Base-by-base conservation (phyloP, 2,329 filamentous ascomycete genomes). In the Fusarium sp. region DNA sequence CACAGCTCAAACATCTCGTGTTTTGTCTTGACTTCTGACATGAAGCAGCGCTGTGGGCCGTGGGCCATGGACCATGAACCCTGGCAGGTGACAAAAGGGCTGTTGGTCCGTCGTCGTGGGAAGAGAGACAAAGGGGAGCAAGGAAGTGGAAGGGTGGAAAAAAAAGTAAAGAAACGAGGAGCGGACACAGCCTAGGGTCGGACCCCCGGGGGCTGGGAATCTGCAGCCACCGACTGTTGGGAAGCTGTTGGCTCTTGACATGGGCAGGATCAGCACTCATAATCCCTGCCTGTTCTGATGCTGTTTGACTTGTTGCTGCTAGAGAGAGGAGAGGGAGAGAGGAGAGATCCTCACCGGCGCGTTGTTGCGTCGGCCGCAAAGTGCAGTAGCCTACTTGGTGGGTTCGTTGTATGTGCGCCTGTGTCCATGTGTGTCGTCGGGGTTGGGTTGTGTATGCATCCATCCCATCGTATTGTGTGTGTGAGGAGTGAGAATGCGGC, bases 41-140 rank as follows among this genome's bases (percentile, higher is more conserved):
- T 68, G 62, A 58, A 59, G 62, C 54, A 66, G 62, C n/a, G 44
- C 36, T 46, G 67, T 64, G 67, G 67, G 55, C 27, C 58, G 67
- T 64, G 67, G 67, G 55, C 27, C 58, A 55, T 18, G 51, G 60
- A 62, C 27, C 58, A 55, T 18, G 51, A 58, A 62, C 64, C 54
- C 29, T 64, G 55, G 65, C 53, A 61, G 58, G 58, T 50, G 58
- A 42, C 64, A 61, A 58, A 64, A 31, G 58, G 67, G 63, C 62
- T 71, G 72, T 73, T 73, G 72, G 72, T 68, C 71, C 69, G 49
- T 64, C 61, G 58, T 51, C 38, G 61, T 65, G 69, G 68, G 59
- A 73, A 62, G 38, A 49, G 42, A 27, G 23, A 49, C 42, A 23
- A 46, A 27, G 20, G 42, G 8, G 42, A 46, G 20, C 14, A 25